Conservation (phyloP, 2,329 filamentous ascomycete genomes). For the Calonectria hawksworthii region DNA sequence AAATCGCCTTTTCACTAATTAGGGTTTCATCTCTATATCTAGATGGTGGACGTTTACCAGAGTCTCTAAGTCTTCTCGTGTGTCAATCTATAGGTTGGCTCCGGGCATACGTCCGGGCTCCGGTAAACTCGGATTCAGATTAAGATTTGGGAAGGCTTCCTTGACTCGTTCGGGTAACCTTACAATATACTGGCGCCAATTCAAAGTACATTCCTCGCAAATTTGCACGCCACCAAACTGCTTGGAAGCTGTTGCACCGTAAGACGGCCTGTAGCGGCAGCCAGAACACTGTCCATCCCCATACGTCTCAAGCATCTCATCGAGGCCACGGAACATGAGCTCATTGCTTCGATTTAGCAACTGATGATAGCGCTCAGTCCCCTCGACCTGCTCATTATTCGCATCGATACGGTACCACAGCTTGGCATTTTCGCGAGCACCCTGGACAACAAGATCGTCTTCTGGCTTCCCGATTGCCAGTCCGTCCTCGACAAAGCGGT, state of each 20-base stretch:
- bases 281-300: background rate
- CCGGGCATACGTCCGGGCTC: background rate
- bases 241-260: background rate
- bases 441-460: background rate
- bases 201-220: background rate
- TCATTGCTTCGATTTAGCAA: background rate
- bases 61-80: too few relatives aligned
- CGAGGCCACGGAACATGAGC: background rate
- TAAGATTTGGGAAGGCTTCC: background rate
- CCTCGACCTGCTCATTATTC: background rate
- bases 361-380: background rate
- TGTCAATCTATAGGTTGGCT: too few relatives aligned
- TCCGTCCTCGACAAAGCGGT: background rate
- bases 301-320: background rate
- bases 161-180: background rate
- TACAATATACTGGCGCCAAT: background rate
- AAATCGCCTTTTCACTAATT: too few relatives aligned
- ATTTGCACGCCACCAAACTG: background rate
- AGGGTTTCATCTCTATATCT: too few relatives aligned
- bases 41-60: too few relatives aligned
- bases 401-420: background rate
- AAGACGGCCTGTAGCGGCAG: background rate
- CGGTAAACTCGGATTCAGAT: background rate
- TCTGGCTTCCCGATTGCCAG: background rate
- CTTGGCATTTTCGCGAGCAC: background rate